Base-by-base conservation (phyloP, 176 grass and related monocot species). In the Aegilops bicornis region DNA sequence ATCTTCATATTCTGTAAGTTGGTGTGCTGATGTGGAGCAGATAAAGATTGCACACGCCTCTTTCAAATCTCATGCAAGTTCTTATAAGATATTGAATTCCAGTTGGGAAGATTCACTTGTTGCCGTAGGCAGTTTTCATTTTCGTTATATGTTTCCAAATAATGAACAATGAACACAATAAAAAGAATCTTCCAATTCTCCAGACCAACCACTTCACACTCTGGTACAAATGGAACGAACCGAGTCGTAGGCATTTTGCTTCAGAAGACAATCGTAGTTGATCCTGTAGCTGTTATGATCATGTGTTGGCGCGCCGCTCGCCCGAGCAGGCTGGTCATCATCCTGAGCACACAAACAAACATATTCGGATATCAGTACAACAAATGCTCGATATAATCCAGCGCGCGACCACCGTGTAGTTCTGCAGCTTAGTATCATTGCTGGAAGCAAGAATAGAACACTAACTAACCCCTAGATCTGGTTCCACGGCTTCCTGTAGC, bases 261-360 rank as follows among this genome's bases (percentile, higher is more conserved):
- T 79, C 22, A 12, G 65, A 74, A 52, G 17, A 75, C 32, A 63
- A 17, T 43, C 32, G 9, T 56, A 4, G 67, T 43, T 64, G 39
- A 14, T 54, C 69, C 54, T 86, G 66, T 86, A 76, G 87, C 52
- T 40, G 52, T 35, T 84, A 22, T 69, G 7, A 35, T 88, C 65
- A 8, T 23, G 27, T 23, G 39, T 10, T 2, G 42, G 69, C n/a
- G 32, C 54, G 54, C 17, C 54, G 10, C 48, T 89, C 91, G 42
- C 48, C 83, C 45, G 43, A 86, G 8, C 3, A 93, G 47, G 43
- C 77, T 67, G 39, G 82, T 86, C 64, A 91, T 71, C 65, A 88
- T 84, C 87, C 94, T 96, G 70, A 82, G 19, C 32, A 82, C 5
- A 5, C 33, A 35, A 35, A 6, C 4, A 35, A 35, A 35, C 33